Evolutionary conservation across 306 rosid species (phyloP).

Genomic region (Corylus heterophylla): DNA sequence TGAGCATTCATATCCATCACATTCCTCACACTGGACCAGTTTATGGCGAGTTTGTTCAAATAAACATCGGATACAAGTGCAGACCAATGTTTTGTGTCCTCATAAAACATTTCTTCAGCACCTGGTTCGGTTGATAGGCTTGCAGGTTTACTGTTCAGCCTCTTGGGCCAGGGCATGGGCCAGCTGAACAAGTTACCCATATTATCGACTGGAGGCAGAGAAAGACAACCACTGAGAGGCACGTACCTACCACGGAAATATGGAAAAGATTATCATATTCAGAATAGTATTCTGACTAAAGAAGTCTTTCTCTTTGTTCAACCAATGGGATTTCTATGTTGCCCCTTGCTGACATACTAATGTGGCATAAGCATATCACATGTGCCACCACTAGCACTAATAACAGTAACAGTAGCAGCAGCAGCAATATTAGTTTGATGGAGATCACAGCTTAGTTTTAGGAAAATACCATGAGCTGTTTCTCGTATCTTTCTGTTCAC

Average conservation of each 20-base stretch:
- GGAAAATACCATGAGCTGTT: conserved; percentile 75
- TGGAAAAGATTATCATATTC: conserved; percentile 30
- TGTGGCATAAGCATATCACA: background rate
- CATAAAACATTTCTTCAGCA: conserved; percentile 44
- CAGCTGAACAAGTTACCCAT: conserved; percentile 52
- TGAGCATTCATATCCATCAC: conserved; percentile 97
- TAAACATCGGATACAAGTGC: conserved; percentile 63
- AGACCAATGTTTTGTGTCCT: conserved; percentile 74
- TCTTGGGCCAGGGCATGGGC: conserved; percentile 87
- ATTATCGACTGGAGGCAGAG: conserved; percentile 62
- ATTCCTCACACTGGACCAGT: conserved; percentile 81
- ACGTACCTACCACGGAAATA: conserved; percentile 59
- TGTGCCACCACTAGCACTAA: conserved; percentile 1
- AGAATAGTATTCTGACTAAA: background rate
- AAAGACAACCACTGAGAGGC: conserved; percentile 59
- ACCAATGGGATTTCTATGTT: background rate
- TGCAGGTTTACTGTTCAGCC: conserved; percentile 73
- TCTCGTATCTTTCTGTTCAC: conserved; percentile 53
- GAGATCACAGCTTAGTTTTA: background rate
- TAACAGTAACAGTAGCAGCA: conserved; percentile 8
- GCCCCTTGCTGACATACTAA: background rate
- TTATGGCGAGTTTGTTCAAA: conserved; percentile 44
- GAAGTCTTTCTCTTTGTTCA: background rate
- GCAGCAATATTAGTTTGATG: background rate
- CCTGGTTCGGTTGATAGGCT: conserved; percentile 53